These are phyloP conservation scores for Stevia rebaudiana DNA, from an alignment of 140 eudicot genomes.

Conservation along the genomic window DNA sequence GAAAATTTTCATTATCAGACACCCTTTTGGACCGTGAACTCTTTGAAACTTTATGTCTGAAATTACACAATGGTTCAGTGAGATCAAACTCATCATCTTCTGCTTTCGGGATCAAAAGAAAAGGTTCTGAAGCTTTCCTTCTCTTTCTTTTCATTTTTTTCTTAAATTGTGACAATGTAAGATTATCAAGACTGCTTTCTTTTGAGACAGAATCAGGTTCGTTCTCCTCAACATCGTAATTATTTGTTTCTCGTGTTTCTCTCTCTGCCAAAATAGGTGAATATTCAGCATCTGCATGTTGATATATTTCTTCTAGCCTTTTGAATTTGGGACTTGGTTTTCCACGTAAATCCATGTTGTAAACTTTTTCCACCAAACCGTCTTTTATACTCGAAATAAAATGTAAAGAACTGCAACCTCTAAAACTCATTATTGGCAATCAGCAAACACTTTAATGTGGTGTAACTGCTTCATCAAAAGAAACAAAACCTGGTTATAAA, in stretches of 20 bases:
- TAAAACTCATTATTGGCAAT: constrained; percentile 39
- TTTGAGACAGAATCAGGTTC: constrained; percentile 19
- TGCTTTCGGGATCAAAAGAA: constrained; percentile 21
- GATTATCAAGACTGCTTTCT: constrained; percentile 27
- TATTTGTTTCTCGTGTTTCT: constrained; percentile 23
- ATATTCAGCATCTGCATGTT: constrained; percentile 28
- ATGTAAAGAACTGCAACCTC: constrained; percentile 43
- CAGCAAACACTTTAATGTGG: constrained; percentile 5
- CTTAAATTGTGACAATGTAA: constrained; percentile 53
- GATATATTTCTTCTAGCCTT: constrained; percentile 49
- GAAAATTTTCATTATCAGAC: constrained; percentile 14
- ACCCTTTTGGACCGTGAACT: constrained; percentile 28
- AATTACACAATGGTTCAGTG: constrained; percentile 48
- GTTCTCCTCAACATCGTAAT: constrained; percentile 12
- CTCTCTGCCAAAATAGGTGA: constrained; percentile 35
- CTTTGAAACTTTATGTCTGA: constrained; percentile 40
- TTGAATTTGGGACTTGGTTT: constrained; percentile 41
- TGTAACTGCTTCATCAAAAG: not conserved
- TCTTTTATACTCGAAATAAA: constrained; percentile 42
- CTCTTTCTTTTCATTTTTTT: constrained; percentile 42
- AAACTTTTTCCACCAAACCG: constrained; percentile 34
- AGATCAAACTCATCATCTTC: constrained; percentile 56
- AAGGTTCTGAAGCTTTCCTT: constrained; percentile 36
- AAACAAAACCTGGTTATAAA: not conserved
- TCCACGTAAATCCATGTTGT: constrained; percentile 40